Percentiles rank a stretch among this genome's conserved stretches.
phyloP scores from a whole-genome alignment of 345 rosid genomes.

The Passiflora organensis region DNA sequence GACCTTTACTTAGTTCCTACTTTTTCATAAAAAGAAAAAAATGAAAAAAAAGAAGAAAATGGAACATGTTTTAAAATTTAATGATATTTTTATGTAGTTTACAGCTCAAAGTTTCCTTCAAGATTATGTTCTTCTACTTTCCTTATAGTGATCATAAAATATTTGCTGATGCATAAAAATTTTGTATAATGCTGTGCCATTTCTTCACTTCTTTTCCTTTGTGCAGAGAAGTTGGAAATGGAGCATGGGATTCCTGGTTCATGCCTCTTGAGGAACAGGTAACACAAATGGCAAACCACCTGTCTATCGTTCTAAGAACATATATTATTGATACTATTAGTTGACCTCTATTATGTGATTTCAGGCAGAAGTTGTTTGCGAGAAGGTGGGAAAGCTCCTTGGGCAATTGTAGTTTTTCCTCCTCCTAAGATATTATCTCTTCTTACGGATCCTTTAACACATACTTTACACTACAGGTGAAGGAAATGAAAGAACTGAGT shows the following conservation, averaged over 20 bases:
- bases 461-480: constrained; percentile 41
- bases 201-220: constrained; percentile 9
- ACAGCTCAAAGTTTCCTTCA: too few species aligned
- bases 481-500: constrained; percentile 66
- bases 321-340: not conserved
- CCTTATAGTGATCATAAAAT: too few species aligned
- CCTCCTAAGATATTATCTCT: constrained; percentile 2
- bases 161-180: not conserved
- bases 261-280: constrained; percentile 78
- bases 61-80: too few species aligned
- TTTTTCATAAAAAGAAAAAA: too few species aligned
- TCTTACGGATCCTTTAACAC: constrained; percentile 11
- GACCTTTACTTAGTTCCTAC: too few species aligned
- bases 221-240: constrained; percentile 82
- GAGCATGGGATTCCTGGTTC: constrained; percentile 83
- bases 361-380: constrained; percentile 59
- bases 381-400: constrained; percentile 42
- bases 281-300: constrained; percentile 7
- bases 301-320: constrained; percentile 3
- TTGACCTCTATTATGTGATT: constrained; percentile 13
- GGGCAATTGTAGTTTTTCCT: constrained; percentile 9
- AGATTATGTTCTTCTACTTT: too few species aligned
- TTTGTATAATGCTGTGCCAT: not conserved
- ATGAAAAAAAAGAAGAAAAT: too few species aligned
- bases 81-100: too few species aligned